phyloP scores from a whole-genome alignment of 202 grass and related monocot genomes.

The Schoenoplectus tabernaemontani region DNA sequence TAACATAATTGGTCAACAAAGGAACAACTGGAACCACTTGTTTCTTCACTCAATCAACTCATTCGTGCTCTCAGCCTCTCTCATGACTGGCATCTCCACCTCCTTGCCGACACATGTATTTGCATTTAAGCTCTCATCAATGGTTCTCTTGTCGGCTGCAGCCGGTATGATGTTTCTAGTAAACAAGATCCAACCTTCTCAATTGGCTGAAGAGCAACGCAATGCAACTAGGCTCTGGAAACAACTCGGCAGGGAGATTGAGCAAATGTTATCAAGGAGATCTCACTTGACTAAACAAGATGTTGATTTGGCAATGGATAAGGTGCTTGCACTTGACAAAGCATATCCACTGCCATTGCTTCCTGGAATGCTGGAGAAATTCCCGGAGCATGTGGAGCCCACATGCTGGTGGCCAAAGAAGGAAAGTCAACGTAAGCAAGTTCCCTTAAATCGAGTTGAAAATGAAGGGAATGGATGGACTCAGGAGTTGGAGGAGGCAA shows the following conservation, averaged over 20 bases:
- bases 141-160: constrained; percentile 29
- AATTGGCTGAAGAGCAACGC: constrained; percentile 71
- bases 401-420: constrained; percentile 48
- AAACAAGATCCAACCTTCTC: constrained; percentile 69
- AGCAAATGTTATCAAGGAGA: neutral
- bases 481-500: constrained; percentile 48
- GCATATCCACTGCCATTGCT: constrained; percentile 59
- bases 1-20: constrained; percentile 50
- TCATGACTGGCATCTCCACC: constrained; percentile 38
- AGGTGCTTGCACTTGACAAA: constrained; percentile 57
- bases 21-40: constrained; percentile 73
- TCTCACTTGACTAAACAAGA: neutral
- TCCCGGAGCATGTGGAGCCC: constrained; percentile 39
- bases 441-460: neutral
- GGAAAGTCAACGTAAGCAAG: neutral
- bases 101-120: neutral
- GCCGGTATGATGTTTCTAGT: constrained; percentile 31
- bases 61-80: constrained; percentile 34
- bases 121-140: constrained; percentile 38
- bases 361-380: constrained; percentile 64
- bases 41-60: constrained; percentile 67
- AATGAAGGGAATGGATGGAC: constrained; percentile 45
- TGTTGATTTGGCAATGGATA: constrained; percentile 28
- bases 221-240: constrained; percentile 53
- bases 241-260: constrained; percentile 38